Base-by-base conservation (phyloP, 1,284 basidiomycete genomes). In the Boletus hoseneyae region DNA sequence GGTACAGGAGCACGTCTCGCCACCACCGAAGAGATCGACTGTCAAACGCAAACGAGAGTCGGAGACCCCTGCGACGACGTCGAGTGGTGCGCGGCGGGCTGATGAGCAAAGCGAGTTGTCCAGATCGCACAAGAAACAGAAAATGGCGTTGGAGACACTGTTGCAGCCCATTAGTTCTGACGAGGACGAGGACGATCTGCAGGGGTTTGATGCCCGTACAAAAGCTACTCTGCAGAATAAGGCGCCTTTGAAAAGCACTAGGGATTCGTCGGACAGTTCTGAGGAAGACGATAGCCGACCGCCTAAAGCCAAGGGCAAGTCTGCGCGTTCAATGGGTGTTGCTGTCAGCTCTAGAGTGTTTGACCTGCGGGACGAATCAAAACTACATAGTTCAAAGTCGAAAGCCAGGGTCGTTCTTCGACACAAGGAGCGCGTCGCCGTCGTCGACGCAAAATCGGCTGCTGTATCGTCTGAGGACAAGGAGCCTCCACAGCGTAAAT, bases 41-140 rank as follows among this genome's bases (percentile, higher is more conserved):
- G 0, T 35, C 9, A 69, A 69, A 36, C 64, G 67, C 8, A 63
- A 58, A 11, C 60, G 43, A 9, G 41, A 35, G 27, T 35, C 45
- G 0, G 49, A 50, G 34, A 45, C 38, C 0, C 37, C 33, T 13
- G 37, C 12, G 10, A 41, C 33, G 36, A 27, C 34, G 33, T 3
- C 48, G 33, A 25, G 25, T 1, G 33, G n/a, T 10, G 32, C n/a
- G 1, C 29, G 23, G 4, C 35, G 42, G 25, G 23, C 0, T 2
- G 52, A 49, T 0, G 53, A 39, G 11, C 23, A 40, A 10, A 19
- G 1, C 16, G 59, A 55, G 13, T 19, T 33, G 19, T 23, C 49
- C 1, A 44, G 56, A 16, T 59, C 61, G 8, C 42, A 6, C 39
- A 64, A 64, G 52, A 64, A 52, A 44, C 60, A 37, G 11, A 67